Percentiles rank a stretch among this genome's conserved stretches.
These are phyloP conservation scores for Epicoccum nigrum DNA, from an alignment of 2,329 filamentous ascomycete genomes.

Conservation along the genomic window DNA sequence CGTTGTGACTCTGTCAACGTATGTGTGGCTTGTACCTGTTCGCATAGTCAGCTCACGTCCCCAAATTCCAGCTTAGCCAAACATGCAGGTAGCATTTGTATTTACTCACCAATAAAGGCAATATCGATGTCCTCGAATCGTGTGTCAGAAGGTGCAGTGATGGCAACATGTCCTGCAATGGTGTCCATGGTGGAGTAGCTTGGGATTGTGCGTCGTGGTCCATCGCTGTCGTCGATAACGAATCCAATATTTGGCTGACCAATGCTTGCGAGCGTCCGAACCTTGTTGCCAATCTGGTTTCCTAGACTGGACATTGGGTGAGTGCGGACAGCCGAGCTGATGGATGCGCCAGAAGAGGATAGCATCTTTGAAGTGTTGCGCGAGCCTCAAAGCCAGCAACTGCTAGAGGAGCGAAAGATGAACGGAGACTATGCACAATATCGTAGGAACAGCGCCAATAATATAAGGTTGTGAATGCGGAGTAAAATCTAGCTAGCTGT, in stretches of 20 bases:
- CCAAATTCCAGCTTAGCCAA: not conserved
- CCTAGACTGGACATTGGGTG: conserved; percentile 39
- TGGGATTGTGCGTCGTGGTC: conserved; percentile 41
- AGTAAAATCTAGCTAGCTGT: conserved; percentile 20
- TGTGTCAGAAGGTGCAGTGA: conserved; percentile 59
- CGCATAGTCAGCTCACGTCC: conserved; percentile 19
- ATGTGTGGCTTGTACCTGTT: conserved; percentile 58
- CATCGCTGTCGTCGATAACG: conserved; percentile 44
- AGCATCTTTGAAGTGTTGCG: conserved; percentile 28
- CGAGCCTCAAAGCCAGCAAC: conserved; percentile 18
- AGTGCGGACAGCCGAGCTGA: conserved; percentile 23
- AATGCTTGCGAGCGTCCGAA: conserved; percentile 40
- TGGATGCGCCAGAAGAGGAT: conserved; percentile 25
- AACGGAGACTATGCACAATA: conserved; percentile 17
- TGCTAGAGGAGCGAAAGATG: conserved; percentile 13
- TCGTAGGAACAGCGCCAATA: conserved; percentile 10
- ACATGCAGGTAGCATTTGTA: conserved; percentile 1
- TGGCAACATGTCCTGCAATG: conserved; percentile 60
- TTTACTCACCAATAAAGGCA: conserved; percentile 59
- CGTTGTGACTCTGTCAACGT: conserved; percentile 61
- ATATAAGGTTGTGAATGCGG: conserved; percentile 31
- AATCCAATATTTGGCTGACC: conserved; percentile 53
- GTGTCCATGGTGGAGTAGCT: conserved; percentile 64
- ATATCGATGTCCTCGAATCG: conserved; percentile 65
- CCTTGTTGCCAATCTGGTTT: conserved; percentile 43